These are phyloP conservation scores for Clitopilus passeckerianus DNA, from an alignment of 768 basidiomycete species.

Conservation along the genomic window DNA sequence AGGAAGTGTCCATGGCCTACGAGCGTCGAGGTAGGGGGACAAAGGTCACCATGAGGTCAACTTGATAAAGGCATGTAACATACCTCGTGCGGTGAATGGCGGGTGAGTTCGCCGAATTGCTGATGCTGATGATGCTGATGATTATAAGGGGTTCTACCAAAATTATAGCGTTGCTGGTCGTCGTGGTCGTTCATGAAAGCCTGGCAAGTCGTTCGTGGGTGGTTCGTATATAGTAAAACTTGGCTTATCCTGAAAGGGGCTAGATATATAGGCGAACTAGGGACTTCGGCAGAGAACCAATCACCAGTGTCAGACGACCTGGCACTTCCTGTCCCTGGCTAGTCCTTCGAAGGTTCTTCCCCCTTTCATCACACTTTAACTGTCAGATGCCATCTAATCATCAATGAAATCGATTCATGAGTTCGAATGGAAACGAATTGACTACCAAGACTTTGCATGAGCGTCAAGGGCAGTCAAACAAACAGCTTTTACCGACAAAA, in stretches of 20 bases:
- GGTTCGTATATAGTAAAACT: background rate
- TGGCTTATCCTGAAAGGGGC: background rate
- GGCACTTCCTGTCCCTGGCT: background rate
- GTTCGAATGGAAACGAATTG: background rate
- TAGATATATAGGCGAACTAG: background rate
- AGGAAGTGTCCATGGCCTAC: background rate
- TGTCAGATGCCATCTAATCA: slow-evolving; percentile 11
- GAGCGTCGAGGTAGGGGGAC: background rate
- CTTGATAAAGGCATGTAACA: background rate
- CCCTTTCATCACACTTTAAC: background rate
- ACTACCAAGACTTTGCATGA: background rate
- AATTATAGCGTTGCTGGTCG: background rate
- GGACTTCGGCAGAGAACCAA: background rate
- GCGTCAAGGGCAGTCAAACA: background rate
- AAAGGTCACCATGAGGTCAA: slow-evolving; percentile 5
- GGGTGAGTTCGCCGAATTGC: background rate
- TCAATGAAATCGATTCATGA: slow-evolving; percentile 2
- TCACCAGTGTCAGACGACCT: background rate
- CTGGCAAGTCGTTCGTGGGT: background rate
- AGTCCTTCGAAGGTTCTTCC: background rate
- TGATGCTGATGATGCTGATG: background rate
- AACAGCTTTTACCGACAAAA: background rate
- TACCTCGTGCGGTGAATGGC: background rate
- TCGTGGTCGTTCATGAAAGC: background rate
- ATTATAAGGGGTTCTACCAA: background rate